A percentile compares a stretch with the other conserved stretches of the same genome.
Evolutionary conservation across 1,139 yeast species (phyloP).

Genomic region (Suhomyces yuchorum): DNA sequence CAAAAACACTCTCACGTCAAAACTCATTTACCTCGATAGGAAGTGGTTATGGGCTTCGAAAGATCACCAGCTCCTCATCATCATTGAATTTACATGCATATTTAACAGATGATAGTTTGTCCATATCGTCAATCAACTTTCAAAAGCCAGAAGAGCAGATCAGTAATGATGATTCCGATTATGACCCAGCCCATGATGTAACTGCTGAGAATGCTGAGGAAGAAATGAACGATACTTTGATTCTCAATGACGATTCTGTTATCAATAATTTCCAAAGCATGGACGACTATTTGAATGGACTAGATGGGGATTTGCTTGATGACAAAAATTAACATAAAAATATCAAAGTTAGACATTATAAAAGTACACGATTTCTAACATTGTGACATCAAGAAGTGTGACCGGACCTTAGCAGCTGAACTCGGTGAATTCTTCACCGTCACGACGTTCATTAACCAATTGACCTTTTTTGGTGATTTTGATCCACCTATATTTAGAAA

Average conservation of each 20-base stretch:
- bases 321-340: neutral
- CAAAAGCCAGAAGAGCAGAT: neutral
- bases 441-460: no score
- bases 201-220: constrained; percentile 18
- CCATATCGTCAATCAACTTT: neutral
- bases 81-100: constrained; percentile 49
- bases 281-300: constrained; percentile 31
- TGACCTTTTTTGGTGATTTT: neutral
- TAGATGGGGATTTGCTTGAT: neutral
- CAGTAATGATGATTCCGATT: neutral
- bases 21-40: constrained; percentile 29
- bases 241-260: constrained; percentile 11
- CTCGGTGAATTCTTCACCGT: no score
- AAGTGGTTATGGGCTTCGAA: constrained; percentile 29
- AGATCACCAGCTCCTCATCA: constrained; percentile 46
- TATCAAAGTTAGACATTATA: neutral
- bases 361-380: no score
- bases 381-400: no score
- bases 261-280: constrained; percentile 21
- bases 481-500: neutral
- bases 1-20: constrained; percentile 24
- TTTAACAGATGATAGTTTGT: constrained; percentile 38
- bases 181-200: constrained; percentile 16
- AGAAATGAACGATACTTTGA: constrained; percentile 15
- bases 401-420: no score